Evolutionary conservation across 768 basidiomycete genomes (phyloP), one percentile per base, ranked within the genome.

Genomic region (Suillus discolor): DNA sequence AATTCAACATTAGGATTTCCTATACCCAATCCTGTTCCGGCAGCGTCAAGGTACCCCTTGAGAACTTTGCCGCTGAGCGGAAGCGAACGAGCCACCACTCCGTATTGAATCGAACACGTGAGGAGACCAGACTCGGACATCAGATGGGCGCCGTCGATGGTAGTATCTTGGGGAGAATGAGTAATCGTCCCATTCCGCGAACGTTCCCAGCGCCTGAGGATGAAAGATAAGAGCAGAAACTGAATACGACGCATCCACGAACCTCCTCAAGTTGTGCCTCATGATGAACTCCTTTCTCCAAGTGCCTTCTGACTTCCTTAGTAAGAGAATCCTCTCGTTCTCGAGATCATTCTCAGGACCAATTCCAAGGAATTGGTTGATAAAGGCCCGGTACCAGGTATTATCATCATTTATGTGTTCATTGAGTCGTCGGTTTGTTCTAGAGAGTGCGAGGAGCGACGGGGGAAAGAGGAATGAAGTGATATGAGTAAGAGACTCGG

Each of bases 1-100:
- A 93, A 89, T 70, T 93, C 90, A 15, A 84, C 84, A 69, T 92
- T 92, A 4, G 90, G 91, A 69, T 93, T 92, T 4, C 89, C 89
- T 61, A 87, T 82, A 3, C 89, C 88, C 20, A 87, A 68, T 13
- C 84, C 83, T 12, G 83, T 79, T 7, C 87, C 88, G 2, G 86
- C 82, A 4, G 89, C 85, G 59, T 91, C 87, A 11, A 94, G 80
- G 69, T 83, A 91, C 0, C 92, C 93, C 36, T 87, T 82, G 9
- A 92, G 77, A 60, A 93, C 79, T 70, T 86, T 89, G 57, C 91
- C 91, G 2, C 81, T 88, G 34, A 92, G 79, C 0, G 91, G 90
- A 39, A 87, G 72, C 13, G 92, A 93, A 38, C 93, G 89, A 1
- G 90, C 81, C 41, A 93, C 87, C 64, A 90, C 80, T 23, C 91